phyloP scores from a whole-genome alignment of 192 early-diverging fungal species.

The Dimargaris verticillata region DNA sequence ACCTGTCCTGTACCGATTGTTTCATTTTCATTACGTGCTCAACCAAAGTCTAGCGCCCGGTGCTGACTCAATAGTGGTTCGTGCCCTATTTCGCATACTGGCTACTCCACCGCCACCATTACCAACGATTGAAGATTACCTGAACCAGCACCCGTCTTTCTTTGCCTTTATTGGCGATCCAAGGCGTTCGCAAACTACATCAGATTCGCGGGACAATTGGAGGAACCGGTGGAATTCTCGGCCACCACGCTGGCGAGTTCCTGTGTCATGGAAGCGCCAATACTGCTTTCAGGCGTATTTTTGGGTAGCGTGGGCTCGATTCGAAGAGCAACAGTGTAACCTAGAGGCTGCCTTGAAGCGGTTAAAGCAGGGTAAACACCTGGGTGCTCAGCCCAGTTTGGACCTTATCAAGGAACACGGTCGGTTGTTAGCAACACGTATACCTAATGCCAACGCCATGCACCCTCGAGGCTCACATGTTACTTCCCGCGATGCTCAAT shows the following conservation, averaged over 20 bases:
- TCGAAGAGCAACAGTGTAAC: background rate
- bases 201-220: background rate
- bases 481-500: too few species aligned
- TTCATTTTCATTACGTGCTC: background rate
- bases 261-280: background rate
- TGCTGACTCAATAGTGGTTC: background rate
- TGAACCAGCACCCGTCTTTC: background rate
- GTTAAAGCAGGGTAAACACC: too few species aligned
- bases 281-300: background rate
- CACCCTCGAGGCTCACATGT: too few species aligned
- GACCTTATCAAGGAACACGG: too few species aligned
- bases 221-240: background rate
- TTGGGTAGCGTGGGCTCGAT: constrained; percentile 3
- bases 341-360: too few species aligned
- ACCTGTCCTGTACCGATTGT: background rate
- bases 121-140: background rate
- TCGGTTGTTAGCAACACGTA: too few species aligned
- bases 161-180: too few species aligned
- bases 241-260: background rate
- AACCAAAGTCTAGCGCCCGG: background rate
- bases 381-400: too few species aligned
- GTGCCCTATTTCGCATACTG: background rate
- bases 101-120: background rate
- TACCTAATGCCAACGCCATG: too few species aligned
- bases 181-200: too few species aligned